Percentiles rank a stretch among this genome's conserved stretches.
Evolutionary conservation across 1,139 yeast genomes (phyloP).

Genomic region (Geotrichum siamense): DNA sequence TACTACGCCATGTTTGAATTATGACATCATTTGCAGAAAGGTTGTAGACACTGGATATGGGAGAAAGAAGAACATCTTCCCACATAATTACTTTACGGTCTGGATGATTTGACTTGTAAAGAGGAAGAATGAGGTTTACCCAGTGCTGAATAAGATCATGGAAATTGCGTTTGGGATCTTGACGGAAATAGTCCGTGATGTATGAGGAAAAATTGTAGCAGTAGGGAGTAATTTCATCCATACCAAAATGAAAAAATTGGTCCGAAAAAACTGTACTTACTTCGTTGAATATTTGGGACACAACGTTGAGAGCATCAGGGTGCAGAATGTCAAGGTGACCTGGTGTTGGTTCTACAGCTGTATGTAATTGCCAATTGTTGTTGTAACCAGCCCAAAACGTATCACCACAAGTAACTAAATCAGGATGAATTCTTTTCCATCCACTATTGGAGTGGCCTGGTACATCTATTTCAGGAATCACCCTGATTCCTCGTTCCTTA

Average conservation of each 20-base stretch:
- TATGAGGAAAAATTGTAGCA: slow-evolving; percentile 38
- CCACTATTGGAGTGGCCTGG: slow-evolving; percentile 48
- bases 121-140: slow-evolving; percentile 38
- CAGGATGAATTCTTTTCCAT: slow-evolving; percentile 38
- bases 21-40: slow-evolving; percentile 25
- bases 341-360: slow-evolving; percentile 44
- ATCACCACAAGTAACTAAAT: slow-evolving; percentile 37
- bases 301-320: slow-evolving; percentile 37
- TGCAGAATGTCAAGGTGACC: slow-evolving; percentile 42
- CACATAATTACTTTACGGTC: slow-evolving; percentile 40
- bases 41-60: slow-evolving; percentile 21
- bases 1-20: slow-evolving; percentile 42
- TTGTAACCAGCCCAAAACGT: slow-evolving; percentile 34
- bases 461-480: slow-evolving; percentile 45
- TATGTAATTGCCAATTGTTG: slow-evolving; percentile 29
- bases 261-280: slow-evolving; percentile 37
- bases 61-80: slow-evolving; percentile 41
- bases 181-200: slow-evolving; percentile 35
- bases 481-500: slow-evolving; percentile 38
- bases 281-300: slow-evolving; percentile 38
- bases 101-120: slow-evolving; percentile 30
- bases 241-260: slow-evolving; percentile 43
- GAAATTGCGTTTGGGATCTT: slow-evolving; percentile 30
- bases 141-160: slow-evolving; percentile 39
- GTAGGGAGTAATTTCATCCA: slow-evolving; percentile 39